Conservation (phyloP, 257 asterid genomes). For the Solanum appendiculatum region DNA sequence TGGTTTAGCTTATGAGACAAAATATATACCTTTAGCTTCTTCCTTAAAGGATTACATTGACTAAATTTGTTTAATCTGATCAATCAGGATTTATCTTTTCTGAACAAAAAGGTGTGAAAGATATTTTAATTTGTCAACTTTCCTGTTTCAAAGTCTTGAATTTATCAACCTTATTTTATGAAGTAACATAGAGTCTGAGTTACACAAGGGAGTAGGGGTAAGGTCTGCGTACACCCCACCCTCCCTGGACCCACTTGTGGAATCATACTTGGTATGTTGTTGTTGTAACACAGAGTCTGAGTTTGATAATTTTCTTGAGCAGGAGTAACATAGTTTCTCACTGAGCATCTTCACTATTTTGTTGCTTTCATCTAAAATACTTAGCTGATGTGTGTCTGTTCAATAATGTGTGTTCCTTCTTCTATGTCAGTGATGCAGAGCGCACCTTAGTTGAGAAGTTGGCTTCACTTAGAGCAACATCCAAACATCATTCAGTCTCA, state of each 20-base stretch:
- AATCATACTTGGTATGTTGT: not conserved
- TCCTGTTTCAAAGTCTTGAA: not conserved
- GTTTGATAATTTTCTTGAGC: not conserved
- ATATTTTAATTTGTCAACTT: not conserved
- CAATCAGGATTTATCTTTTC: not conserved
- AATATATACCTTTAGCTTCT: not conserved
- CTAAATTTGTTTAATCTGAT: not conserved
- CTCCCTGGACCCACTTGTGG: not conserved
- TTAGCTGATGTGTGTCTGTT: not conserved
- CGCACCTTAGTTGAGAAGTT: conserved; percentile 63
- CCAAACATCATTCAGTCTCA: conserved; percentile 15
- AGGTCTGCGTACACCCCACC: not conserved
- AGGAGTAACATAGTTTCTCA: not conserved
- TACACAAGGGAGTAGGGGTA: not conserved
- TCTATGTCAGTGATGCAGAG: conserved; percentile 59
- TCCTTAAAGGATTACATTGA: not conserved
- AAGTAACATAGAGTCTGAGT: not conserved
- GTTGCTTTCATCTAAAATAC: not conserved
- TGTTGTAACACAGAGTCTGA: not conserved
- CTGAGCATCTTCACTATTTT: not conserved
- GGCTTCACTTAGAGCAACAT: conserved; percentile 54
- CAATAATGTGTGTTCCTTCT: not conserved
- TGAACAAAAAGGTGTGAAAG: not conserved
- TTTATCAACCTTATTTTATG: not conserved
- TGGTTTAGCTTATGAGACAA: not conserved